A percentile compares a stretch with the other conserved stretches of the same genome.
phyloP scores from a whole-genome alignment of 257 asterid genomes.

The Penstemon barbatus region DNA sequence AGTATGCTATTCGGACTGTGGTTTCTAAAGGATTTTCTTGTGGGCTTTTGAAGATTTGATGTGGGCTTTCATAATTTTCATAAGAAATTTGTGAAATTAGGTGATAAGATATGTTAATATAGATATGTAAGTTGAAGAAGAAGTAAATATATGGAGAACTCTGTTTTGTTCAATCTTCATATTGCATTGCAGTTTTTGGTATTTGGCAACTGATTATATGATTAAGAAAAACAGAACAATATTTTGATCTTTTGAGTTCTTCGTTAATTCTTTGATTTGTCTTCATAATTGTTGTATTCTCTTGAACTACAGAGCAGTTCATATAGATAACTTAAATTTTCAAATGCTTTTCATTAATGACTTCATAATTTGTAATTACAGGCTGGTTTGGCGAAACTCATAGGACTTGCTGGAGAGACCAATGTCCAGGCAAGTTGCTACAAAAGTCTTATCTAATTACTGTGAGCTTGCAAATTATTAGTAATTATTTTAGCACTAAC shows the following conservation, averaged over 20 bases:
- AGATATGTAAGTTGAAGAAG: background rate
- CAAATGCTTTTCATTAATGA: background rate
- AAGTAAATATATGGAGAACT: background rate
- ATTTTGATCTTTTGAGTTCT: too few species aligned
- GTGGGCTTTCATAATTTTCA: background rate
- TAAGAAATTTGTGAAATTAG: background rate
- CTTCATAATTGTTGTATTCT: background rate
- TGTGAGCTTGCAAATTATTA: background rate
- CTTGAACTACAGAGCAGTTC: constrained; percentile 3
- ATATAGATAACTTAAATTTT: background rate
- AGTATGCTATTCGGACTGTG: too few species aligned
- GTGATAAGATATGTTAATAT: background rate
- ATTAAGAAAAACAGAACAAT: too few species aligned
- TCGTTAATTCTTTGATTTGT: background rate
- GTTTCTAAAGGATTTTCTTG: constrained; percentile 4
- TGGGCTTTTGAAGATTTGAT: constrained; percentile 12
- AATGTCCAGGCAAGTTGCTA: constrained; percentile 78
- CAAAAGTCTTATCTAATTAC: background rate
- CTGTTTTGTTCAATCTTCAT: too few species aligned
- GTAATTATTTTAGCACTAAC: background rate
- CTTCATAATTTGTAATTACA: constrained; percentile 32
- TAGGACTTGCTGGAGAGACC: constrained; percentile 98
- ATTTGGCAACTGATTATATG: too few species aligned
- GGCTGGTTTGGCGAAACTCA: constrained; percentile 97
- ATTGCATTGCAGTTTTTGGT: too few species aligned